Percentiles rank a stretch among this genome's conserved stretches.
These are phyloP conservation scores for Claviceps quebecensis DNA, from an alignment of 2,329 filamentous ascomycete genomes.

Conservation along the genomic window DNA sequence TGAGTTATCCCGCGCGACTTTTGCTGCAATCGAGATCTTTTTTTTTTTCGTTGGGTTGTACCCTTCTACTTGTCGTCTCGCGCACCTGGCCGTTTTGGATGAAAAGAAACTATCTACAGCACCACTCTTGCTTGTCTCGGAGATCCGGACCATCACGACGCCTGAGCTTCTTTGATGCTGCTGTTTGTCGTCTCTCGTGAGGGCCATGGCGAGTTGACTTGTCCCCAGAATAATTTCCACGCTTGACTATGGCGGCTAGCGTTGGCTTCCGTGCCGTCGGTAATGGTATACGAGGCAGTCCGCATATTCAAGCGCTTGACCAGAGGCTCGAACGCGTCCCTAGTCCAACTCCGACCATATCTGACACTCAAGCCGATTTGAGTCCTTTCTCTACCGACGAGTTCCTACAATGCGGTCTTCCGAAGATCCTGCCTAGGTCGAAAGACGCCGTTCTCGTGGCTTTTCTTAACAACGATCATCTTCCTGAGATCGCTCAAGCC, in stretches of 20 bases:
- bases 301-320: conserved; percentile 22
- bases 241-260: conserved; percentile 26
- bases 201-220: conserved; percentile 22
- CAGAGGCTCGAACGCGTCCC: conserved; percentile 18
- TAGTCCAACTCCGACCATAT: conserved; percentile 23
- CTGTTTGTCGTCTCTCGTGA: conserved; percentile 4
- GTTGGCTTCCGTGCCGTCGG: conserved; percentile 4
- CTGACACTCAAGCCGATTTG: conserved; percentile 21
- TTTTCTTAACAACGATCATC: conserved; percentile 48
- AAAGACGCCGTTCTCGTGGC: conserved; percentile 55
- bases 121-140: background rate
- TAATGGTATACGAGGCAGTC: conserved; percentile 26
- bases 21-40: background rate
- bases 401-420: conserved; percentile 37
- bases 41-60: background rate
- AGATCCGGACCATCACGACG: background rate
- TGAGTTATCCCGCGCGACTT: background rate
- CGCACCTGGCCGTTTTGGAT: background rate
- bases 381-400: conserved; percentile 16
- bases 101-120: background rate
- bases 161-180: conserved; percentile 6
- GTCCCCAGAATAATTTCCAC: conserved; percentile 16
- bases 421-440: conserved; percentile 40
- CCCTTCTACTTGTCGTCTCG: background rate
- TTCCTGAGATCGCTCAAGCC: conserved; percentile 47